Conservation (phyloP, 768 basidiomycete genomes). For the Tulasnella sp. region DNA sequence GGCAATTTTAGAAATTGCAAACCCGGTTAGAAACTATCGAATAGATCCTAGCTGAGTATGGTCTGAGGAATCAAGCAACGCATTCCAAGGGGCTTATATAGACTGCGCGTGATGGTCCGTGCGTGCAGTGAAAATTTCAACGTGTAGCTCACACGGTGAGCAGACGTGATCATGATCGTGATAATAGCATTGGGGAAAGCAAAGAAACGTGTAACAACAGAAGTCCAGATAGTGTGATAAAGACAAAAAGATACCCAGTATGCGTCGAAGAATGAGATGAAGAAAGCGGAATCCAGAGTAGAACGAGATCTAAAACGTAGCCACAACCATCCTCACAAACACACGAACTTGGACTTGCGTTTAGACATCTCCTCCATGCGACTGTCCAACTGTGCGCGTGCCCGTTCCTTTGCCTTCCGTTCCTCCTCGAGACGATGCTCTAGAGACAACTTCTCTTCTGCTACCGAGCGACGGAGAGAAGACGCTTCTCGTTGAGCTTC, state of each 20-base stretch:
- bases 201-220: no score
- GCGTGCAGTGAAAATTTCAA: slow-evolving; percentile 2
- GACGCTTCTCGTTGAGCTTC: slow-evolving; percentile 74
- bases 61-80: slow-evolving; percentile 37
- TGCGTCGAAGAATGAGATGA: no score
- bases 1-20: slow-evolving; percentile 73
- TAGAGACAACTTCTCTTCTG: slow-evolving; percentile 79
- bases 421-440: slow-evolving; percentile 80
- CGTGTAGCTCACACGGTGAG: no score
- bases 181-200: no score
- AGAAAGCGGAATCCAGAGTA: no score
- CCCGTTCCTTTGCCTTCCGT: slow-evolving; percentile 78
- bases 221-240: no score
- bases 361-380: slow-evolving; percentile 76
- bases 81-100: slow-evolving; percentile 25
- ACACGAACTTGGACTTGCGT: slow-evolving; percentile 88
- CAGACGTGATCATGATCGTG: no score
- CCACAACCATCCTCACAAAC: slow-evolving; percentile 37
- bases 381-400: slow-evolving; percentile 72
- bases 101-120: slow-evolving; percentile 26
- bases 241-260: no score
- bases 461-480: slow-evolving; percentile 63
- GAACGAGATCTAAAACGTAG: no score
- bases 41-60: slow-evolving; percentile 76
- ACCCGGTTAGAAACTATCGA: slow-evolving; percentile 71